phyloP scores from a whole-genome alignment of 441 rosid genomes.

The Pelargonium fulgidum region DNA sequence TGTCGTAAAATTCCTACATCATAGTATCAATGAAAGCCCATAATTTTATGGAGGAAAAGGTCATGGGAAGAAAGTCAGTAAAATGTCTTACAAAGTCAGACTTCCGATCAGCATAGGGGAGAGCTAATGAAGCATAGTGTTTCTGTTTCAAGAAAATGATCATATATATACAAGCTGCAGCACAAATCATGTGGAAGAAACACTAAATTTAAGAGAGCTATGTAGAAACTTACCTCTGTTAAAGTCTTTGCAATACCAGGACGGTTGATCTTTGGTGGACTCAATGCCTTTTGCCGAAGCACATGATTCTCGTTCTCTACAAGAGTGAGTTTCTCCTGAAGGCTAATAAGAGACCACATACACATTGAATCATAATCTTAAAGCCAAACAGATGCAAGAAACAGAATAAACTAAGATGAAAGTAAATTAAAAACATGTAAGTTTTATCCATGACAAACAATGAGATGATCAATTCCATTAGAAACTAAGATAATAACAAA shows the following conservation, averaged over 20 bases:
- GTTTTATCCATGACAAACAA: no score
- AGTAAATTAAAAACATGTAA: not conserved
- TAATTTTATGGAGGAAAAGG: conserved; percentile 7
- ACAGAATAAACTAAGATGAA: not conserved
- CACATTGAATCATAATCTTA: conserved; percentile 3
- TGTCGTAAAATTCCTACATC: conserved; percentile 45
- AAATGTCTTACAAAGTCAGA: conserved; percentile 55
- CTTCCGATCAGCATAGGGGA: conserved; percentile 51
- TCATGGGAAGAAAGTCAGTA: not conserved
- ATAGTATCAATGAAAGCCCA: conserved; percentile 11
- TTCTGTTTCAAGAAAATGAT: conserved; percentile 42
- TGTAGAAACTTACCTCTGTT: conserved; percentile 57
- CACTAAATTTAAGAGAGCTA: conserved; percentile 6
- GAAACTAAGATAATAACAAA: no score
- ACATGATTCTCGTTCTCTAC: conserved; percentile 85
- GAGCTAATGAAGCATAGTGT: conserved; percentile 45
- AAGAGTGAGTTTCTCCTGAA: conserved; percentile 66
- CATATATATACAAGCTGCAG: not conserved
- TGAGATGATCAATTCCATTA: no score
- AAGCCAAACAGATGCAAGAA: not conserved
- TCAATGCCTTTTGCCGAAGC: conserved; percentile 69
- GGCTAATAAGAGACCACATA: conserved; percentile 38
- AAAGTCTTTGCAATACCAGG: conserved; percentile 39
- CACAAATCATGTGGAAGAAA: not conserved
- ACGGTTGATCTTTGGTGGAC: conserved; percentile 45